Conservation (phyloP, 2,329 filamentous ascomycete genomes). For the Colletotrichum magnum region DNA sequence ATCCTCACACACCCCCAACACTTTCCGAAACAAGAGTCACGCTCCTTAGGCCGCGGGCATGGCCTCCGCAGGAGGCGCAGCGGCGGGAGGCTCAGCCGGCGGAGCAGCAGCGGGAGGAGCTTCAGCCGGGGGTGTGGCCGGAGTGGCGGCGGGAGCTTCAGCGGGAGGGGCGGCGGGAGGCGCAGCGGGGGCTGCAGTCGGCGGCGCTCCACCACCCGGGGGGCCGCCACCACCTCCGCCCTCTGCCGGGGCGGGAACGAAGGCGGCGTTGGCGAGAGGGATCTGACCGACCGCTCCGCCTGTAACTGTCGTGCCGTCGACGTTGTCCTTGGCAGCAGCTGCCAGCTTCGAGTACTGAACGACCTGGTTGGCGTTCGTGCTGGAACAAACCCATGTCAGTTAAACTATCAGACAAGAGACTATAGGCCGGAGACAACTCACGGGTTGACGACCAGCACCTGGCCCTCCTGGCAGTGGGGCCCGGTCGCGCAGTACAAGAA, state of each 20-base stretch:
- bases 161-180: constrained; percentile 14
- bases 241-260: constrained; percentile 44
- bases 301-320: constrained; percentile 46
- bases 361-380: constrained; percentile 47
- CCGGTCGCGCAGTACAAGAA: constrained; percentile 66
- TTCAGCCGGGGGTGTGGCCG: neutral
- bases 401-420: neutral
- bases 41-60: constrained; percentile 4
- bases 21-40: neutral
- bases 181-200: constrained; percentile 4
- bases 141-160: neutral
- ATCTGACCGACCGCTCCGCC: constrained; percentile 49
- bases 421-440: constrained; percentile 41
- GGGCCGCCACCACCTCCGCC: constrained; percentile 6
- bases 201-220: constrained; percentile 5
- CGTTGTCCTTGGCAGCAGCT: constrained; percentile 42
- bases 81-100: neutral
- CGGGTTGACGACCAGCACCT: constrained; percentile 67
- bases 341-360: constrained; percentile 47
- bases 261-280: constrained; percentile 47
- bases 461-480: constrained; percentile 64
- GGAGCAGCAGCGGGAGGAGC: neutral
- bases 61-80: constrained; percentile 2
- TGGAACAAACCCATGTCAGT: constrained; percentile 15
- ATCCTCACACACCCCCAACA: neutral